Conservation (phyloP, 495 filamentous ascomycete genomes). For the Penicillium ucsense region DNA sequence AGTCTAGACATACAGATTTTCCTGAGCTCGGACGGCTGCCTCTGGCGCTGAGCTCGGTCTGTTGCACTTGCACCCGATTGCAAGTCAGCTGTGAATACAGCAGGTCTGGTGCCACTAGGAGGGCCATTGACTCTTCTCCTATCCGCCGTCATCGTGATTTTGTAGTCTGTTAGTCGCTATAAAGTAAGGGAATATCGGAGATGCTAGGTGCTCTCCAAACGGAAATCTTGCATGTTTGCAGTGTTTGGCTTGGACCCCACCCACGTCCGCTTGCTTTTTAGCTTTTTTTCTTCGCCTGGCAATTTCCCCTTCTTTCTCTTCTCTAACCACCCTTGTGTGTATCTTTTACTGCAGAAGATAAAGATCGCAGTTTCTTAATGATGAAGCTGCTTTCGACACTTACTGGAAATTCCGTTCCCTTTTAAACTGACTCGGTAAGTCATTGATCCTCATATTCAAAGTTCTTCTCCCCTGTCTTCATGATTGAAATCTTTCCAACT, state of each 20-base stretch:
- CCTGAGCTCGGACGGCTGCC: slow-evolving; percentile 56
- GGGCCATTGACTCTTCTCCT: slow-evolving; percentile 88
- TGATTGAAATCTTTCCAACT: slow-evolving; percentile 55
- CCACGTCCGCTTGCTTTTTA: slow-evolving; percentile 12
- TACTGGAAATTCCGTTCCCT: background rate
- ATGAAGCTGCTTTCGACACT: slow-evolving; percentile 2
- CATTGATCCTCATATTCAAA: slow-evolving; percentile 7
- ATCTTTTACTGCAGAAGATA: too few species aligned
- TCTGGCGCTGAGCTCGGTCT: slow-evolving; percentile 38
- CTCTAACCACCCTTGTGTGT: background rate
- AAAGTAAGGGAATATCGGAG: slow-evolving; percentile 8
- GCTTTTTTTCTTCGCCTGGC: slow-evolving; percentile 18
- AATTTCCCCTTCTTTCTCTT: slow-evolving; percentile 20
- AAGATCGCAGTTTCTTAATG: slow-evolving; percentile 13
- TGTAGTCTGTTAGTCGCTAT: background rate
- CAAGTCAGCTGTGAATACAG: slow-evolving; percentile 49
- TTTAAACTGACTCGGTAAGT: background rate
- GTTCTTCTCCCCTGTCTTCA: slow-evolving; percentile 23
- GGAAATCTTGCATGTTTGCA: slow-evolving; percentile 37
- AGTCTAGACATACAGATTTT: slow-evolving; percentile 64
- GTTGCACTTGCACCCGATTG: slow-evolving; percentile 27
- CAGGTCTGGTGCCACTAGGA: slow-evolving; percentile 62
- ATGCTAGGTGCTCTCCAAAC: slow-evolving; percentile 16
- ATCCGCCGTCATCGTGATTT: slow-evolving; percentile 54
- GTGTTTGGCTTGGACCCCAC: slow-evolving; percentile 26